Base-by-base conservation (phyloP, 2,329 filamentous ascomycete species). In the Sordariomycetes sp. region DNA sequence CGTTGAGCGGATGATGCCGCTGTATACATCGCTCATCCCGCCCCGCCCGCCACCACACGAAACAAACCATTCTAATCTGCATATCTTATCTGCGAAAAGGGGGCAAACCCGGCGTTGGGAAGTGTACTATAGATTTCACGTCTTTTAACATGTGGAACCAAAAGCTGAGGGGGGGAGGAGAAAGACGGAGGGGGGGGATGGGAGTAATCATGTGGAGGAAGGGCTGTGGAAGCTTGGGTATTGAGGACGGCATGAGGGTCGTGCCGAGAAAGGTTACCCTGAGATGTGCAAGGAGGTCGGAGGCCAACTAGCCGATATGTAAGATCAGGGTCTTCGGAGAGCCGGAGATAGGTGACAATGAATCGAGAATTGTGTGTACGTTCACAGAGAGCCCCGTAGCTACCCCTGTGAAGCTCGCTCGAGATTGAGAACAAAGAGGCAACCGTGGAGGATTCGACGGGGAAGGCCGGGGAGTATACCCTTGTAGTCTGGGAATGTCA, bases 1-100 rank as follows among this genome's bases (percentile, higher is more conserved):
- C 56, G 37, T 58, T 54, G 56, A 58, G 56, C 56, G 56, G 56
- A 58, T 43, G 56, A 51, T 35, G 50, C 52, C 50, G 55, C 8
- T 57, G 55, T 50, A 50, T 20, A 46, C 40, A n/a, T 46, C 40
- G 40, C 40, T 46, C 46, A 50, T 20, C 20, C 6, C 11, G 11
- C n/a, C 6, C 46, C n/a, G 5, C 46, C 46, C 11, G 11, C 46
- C 20, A n/a, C 16, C 43, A 20, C 46, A n/a, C n/a, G n/a, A 6
- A 50, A 50, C 46, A 50, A 7, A 50, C n/a, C 46, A 50, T n/a
- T 22, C 12, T 50, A 50, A 50, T 50, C 46, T 50, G 46, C 46
- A 50, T 24, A 6, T 24, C 22, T 50, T 24, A 22, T 24, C 22
- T 12, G 46, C 11, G n/a, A 50, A n/a, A 24, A 2, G 16, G 11